These are phyloP conservation scores for Candolleomyces eurysporus DNA, from an alignment of 768 basidiomycete species.

Conservation along the genomic window DNA sequence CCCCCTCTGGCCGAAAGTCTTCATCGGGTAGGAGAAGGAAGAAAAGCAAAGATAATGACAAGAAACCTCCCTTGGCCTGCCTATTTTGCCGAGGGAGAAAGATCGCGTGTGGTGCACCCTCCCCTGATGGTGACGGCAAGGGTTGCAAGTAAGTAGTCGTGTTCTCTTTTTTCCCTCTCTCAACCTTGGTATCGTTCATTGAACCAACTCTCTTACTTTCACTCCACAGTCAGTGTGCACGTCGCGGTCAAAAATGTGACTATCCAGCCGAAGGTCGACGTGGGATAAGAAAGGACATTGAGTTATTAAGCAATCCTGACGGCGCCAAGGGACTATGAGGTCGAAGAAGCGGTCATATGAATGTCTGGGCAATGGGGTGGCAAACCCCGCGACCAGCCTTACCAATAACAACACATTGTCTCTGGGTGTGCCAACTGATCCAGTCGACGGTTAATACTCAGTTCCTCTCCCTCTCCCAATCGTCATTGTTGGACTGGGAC, in stretches of 20 bases:
- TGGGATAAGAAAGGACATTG: conserved; percentile 63
- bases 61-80: conserved; percentile 64
- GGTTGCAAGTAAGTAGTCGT: conserved; percentile 61
- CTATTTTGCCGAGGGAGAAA: conserved; percentile 66
- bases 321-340: conserved; percentile 20
- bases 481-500: too few species aligned
- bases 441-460: too few species aligned
- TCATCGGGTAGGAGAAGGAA: conserved; percentile 30
- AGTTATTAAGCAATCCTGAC: conserved; percentile 22
- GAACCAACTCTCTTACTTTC: conserved; percentile 20
- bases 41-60: conserved; percentile 45
- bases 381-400: too few species aligned
- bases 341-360: conserved; percentile 17
- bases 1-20: not conserved
- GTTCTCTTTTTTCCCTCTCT: conserved; percentile 2
- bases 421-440: too few species aligned
- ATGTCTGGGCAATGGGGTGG: too few species aligned
- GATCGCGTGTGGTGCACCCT: conserved; percentile 65
- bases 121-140: conserved; percentile 49
- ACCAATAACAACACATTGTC: too few species aligned
- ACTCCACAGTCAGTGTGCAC: conserved; percentile 64
- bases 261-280: conserved; percentile 70
- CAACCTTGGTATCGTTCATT: conserved; percentile 7
- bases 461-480: too few species aligned
- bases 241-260: conserved; percentile 67